These are phyloP conservation scores for Coleophoma cylindrospora DNA, from an alignment of 2,329 filamentous ascomycete genomes.

Conservation along the genomic window DNA sequence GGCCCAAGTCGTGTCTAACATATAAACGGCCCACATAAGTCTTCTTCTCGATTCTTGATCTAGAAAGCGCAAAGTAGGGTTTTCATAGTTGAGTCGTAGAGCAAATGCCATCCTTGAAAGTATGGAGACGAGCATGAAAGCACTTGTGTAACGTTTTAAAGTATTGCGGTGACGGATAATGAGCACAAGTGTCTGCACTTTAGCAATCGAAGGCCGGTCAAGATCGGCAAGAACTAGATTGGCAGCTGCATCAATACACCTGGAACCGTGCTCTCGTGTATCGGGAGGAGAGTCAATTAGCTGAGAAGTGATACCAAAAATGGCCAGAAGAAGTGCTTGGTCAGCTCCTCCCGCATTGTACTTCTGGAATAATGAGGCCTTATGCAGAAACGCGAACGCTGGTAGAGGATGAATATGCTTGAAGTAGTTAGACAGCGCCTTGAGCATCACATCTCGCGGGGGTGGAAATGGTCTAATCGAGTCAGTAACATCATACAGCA, in stretches of 20 bases:
- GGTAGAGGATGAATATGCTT: conserved; percentile 1
- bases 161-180: not conserved
- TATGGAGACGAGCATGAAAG: not conserved
- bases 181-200: not conserved
- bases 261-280: not conserved
- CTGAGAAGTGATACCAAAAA: not conserved
- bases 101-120: not conserved
- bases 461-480: not conserved
- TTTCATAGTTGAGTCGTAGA: conserved; percentile 1
- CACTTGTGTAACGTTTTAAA: not conserved
- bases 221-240: not conserved
- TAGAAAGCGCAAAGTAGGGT: not conserved
- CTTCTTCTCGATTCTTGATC: not conserved
- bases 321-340: not conserved
- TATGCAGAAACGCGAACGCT: not conserved
- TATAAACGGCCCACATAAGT: conserved; percentile 1
- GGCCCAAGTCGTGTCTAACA: not conserved
- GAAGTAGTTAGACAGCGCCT: not conserved
- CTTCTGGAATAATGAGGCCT: not conserved
- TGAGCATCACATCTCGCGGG: not conserved
- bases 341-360: not conserved
- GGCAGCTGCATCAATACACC: not conserved
- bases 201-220: not conserved
- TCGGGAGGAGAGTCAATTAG: not conserved
- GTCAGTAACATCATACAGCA: not conserved